Evolutionary conservation across 176 grass and related monocot species (phyloP), one percentile per base, ranked within the genome.

Genomic region (Rhynchospora breviuscula): DNA sequence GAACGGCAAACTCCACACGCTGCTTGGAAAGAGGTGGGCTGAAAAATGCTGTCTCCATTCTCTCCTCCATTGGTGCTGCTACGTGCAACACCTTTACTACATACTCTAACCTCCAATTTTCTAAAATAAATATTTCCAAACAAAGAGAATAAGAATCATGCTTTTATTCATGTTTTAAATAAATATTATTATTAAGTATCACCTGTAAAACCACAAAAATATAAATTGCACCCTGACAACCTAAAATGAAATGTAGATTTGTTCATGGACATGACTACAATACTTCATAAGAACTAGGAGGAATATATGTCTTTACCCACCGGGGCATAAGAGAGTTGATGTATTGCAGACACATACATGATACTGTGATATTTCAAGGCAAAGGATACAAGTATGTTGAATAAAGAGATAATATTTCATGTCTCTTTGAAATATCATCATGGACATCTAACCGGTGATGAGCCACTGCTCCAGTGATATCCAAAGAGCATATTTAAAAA

Each of bases 21-120:
- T 98, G 96, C 87, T 95, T 98, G 49, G 95, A 98, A 53, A 97
- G 89, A 69, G 90, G 88, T 69, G 94, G 94, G 64, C 48, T 98
- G 53, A 98, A 98, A 81, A 97, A 56, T 59, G 94, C 90, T 11
- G 90, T 86, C 56, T 95, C 96, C 91, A 98, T 93, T 95, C 91
- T 91, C 79, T 95, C 93, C 90, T 98, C 96, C 79, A 98, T 85
- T 66, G 93, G 93, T 70, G 94, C 88, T 63, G 91, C 82, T 85
- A 98, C 86, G 53, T 82, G 86, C 85, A 95, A 88, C 64, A 95
- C 74, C 86, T 95, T 95, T 69, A 95, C 78, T 63, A 21, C 81
- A 79, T 90, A 95, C 88, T 95, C 96, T 86, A 98, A 80, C 17
- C 85, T 77, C 35, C 88, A 93, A 79, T 74, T 94, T 33, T 89